These are phyloP conservation scores for Juncus effusus DNA, from an alignment of 176 grass and related monocot species.

Conservation along the genomic window DNA sequence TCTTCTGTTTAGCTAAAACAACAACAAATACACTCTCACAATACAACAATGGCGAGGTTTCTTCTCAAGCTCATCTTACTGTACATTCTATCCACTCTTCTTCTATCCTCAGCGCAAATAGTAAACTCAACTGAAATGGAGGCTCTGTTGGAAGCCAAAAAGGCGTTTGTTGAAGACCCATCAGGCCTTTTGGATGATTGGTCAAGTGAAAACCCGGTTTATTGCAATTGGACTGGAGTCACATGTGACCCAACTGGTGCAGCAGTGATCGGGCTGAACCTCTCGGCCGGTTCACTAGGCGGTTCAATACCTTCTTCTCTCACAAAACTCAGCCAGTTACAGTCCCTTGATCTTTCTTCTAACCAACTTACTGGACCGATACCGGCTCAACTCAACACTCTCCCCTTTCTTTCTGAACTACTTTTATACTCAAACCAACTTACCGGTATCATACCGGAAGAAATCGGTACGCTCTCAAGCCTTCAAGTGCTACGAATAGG, in stretches of 20 bases:
- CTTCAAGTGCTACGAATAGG: constrained; percentile 69
- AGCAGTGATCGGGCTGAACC: constrained; percentile 56
- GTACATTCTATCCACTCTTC: constrained; percentile 16
- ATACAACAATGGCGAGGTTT: constrained; percentile 11
- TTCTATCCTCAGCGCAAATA: not conserved
- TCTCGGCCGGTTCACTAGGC: constrained; percentile 53
- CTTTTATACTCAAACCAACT: constrained; percentile 69
- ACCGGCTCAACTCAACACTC: constrained; percentile 39
- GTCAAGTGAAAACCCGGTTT: constrained; percentile 31
- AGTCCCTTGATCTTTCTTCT: constrained; percentile 62
- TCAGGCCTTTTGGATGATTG: constrained; percentile 38
- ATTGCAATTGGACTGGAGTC: constrained; percentile 74
- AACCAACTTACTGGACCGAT: constrained; percentile 60
- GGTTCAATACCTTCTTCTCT: constrained; percentile 44
- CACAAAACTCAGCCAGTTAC: constrained; percentile 41
- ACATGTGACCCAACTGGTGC: constrained; percentile 44
- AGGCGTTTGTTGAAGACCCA: constrained; percentile 51
- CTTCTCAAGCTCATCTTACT: not conserved
- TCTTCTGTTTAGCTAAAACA: constrained; percentile 2
- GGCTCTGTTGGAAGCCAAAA: constrained; percentile 59
- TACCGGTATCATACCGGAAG: constrained; percentile 44
- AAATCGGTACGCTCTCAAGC: constrained; percentile 40
- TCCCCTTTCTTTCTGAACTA: constrained; percentile 34
- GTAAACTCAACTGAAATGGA: constrained; percentile 28
- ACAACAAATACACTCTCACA: not conserved